A percentile compares a stretch with the other conserved stretches of the same genome.
phyloP scores from a whole-genome alignment of 2,329 filamentous ascomycete genomes.

The Diaporthe vaccinii region DNA sequence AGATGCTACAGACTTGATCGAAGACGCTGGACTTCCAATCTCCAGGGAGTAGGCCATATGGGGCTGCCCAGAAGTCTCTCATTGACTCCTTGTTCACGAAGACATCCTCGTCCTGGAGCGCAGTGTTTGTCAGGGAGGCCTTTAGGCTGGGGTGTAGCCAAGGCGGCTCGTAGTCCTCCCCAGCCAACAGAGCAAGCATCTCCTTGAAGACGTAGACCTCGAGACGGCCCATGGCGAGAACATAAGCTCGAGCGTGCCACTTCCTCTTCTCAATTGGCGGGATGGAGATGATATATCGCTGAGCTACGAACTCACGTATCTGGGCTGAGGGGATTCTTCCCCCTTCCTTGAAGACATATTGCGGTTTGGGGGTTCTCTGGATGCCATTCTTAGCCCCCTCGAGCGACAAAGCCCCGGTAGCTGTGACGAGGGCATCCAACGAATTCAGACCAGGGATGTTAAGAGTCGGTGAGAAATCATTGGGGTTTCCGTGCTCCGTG shows the following conservation, averaged over 20 bases:
- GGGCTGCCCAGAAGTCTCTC: constrained; percentile 51
- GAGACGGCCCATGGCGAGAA: constrained; percentile 52
- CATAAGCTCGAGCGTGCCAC: constrained; percentile 55
- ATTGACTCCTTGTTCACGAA: constrained; percentile 51
- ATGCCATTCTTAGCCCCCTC: constrained; percentile 39
- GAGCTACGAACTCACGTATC: constrained; percentile 55
- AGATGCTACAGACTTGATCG: constrained; percentile 52
- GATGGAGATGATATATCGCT: constrained; percentile 53
- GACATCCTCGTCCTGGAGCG: constrained; percentile 53
- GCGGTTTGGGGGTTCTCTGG: constrained; percentile 33
- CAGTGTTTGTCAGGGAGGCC: constrained; percentile 55
- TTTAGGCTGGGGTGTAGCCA: constrained; percentile 52
- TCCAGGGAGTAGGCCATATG: constrained; percentile 48
- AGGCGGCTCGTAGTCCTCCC: constrained; percentile 52
- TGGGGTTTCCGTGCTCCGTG: constrained; percentile 23
- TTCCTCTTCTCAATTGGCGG: constrained; percentile 51
- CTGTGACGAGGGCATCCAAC: constrained; percentile 50
- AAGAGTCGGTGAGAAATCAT: constrained; percentile 44
- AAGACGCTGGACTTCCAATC: constrained; percentile 52
- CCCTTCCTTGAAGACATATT: constrained; percentile 44
- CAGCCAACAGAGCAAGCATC: constrained; percentile 52
- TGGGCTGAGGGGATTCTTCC: constrained; percentile 54
- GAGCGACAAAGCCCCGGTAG: constrained; percentile 45
- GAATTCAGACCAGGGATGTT: constrained; percentile 45
- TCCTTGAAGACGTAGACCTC: constrained; percentile 55